Base-by-base conservation (phyloP, 495 filamentous ascomycete genomes). In the Clohesyomyces aquaticus region DNA sequence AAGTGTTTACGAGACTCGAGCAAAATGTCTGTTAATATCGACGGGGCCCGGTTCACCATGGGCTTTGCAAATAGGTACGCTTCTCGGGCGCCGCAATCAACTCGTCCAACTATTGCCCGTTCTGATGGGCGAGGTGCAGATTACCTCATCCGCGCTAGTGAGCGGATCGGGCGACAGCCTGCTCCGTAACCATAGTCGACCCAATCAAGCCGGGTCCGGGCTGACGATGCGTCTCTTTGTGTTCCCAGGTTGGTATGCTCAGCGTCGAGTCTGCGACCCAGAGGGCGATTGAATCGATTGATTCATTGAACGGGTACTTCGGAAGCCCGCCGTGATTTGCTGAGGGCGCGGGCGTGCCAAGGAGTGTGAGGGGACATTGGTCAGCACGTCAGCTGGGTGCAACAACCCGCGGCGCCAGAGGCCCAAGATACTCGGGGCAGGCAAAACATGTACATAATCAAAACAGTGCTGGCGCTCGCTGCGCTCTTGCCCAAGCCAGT, bases 401-500 rank as follows among this genome's bases (percentile, higher is more conserved):
- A 3, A 12, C 4, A 18, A 8, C 3, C 49, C 9, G 25, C 8
- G 49, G 49, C 6, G 22, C 21, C 12, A 52, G 49, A n/a, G n/a
- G n/a, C n/a, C n/a, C n/a, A n/a, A n/a, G n/a, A n/a, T n/a, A 28
- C 19, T 16, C 49, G 27, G 49, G 3, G 21, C 8, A 16, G 6
- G 19, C 19, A 22, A 25, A 28, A 10, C 25, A 10, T n/a, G 56
- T 61, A 53, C 58, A 42, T 54, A 54, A 53, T 52, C 23, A 51
- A n/a, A 45, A 19, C 41, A 21, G 10, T 16, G 11, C n/a, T 10
- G 28, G 18, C 50, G 35, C 19, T 16, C 41, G 54, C 50, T 49
- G 18, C 26, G 19, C 55, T 28, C 43, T 59, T 59, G 55, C 55
- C 59, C 48, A 62, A 62, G 48, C 27, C 19, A 53, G 59, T 43